Percentiles rank a stretch among this genome's conserved stretches.
These are phyloP conservation scores for Pleurotus djamor DNA, from an alignment of 768 basidiomycete species.

Conservation along the genomic window DNA sequence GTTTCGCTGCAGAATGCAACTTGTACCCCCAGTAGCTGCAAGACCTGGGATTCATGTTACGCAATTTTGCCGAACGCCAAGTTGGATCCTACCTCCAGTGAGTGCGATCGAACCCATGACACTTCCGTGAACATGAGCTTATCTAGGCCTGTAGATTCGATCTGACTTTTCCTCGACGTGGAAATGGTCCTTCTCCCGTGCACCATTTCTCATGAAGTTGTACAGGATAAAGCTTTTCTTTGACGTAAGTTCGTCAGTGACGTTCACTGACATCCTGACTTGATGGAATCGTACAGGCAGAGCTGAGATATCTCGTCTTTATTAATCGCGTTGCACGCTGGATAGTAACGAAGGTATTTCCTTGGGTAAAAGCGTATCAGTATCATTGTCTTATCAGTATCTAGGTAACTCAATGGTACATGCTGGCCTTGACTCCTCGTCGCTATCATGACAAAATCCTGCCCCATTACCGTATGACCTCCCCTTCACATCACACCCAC, in stretches of 20 bases:
- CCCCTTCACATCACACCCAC: neutral
- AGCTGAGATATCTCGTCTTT: conserved; percentile 1
- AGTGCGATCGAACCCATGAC: conserved; percentile 8
- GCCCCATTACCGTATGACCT: conserved; percentile 44
- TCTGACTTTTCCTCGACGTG: conserved; percentile 22
- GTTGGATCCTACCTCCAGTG: conserved; percentile 48
- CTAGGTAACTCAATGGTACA: conserved; percentile 25
- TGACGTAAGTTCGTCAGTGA: conserved; percentile 8
- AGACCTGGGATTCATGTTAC: conserved; percentile 36
- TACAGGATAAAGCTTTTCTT: conserved; percentile 21
- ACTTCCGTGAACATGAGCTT: neutral
- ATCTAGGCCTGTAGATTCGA: conserved; percentile 14
- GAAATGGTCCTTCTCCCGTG: conserved; percentile 38
- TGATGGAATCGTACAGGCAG: conserved; percentile 2
- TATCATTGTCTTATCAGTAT: conserved; percentile 7
- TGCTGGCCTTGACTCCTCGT: conserved; percentile 37
- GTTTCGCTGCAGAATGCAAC: conserved; percentile 39
- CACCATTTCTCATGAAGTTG: conserved; percentile 31
- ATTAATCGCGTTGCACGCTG: neutral
- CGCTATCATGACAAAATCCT: conserved; percentile 43
- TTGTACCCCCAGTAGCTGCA: conserved; percentile 41
- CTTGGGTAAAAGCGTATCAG: neutral
- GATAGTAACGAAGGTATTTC: neutral
- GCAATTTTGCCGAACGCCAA: conserved; percentile 49
- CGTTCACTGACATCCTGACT: conserved; percentile 3